Base-by-base conservation (phyloP, 768 basidiomycete species). In the Mycena crocata region DNA sequence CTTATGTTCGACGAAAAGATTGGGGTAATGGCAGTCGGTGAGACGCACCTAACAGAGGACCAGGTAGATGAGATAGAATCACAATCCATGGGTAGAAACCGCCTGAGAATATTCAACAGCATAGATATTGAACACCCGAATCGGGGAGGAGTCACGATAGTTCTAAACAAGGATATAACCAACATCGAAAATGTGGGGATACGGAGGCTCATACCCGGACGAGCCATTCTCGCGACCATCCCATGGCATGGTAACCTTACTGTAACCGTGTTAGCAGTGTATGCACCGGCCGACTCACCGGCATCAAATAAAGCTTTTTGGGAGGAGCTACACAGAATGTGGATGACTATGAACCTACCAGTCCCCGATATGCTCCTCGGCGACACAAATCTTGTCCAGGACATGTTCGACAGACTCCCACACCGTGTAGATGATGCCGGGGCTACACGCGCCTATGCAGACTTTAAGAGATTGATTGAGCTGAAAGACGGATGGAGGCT, bases 361-460 rank as follows among this genome's bases (percentile, higher is more conserved):
- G 39, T 40, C 15, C 39, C 39, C 2, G 67, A 74, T 31, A 1
- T 73, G 1, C 26, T 74, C 5, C 32, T 71, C 0, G 73, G 75
- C 0, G 74, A 78, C 45, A 73, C 75, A 31, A 78, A 78, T 64
- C 3, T 76, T 0, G 63, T 71, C 0, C 69, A 75, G 34, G 73
- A 44, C 2, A 5, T 40, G 13, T 21, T 54, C 1, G 51, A 62
- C 42, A 0, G 61, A 0, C 17, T 62, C 3, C 61, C 61, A 19
- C 39, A 46, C 39, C 39, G 13, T 12, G 19, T 42, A 8, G 62
- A 64, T 19, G 46, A 48, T 10, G 34, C 34, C 8, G 57, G 35
- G 6, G 57, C 1, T 5, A 21, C 39, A 5, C n/a, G n/a, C n/a
- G 39, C 39, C 15, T 40, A 40, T 17, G 15, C n/a, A 17, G 15